Conservation (phyloP, 1,139 yeast species). For the Geotrichum aggregatum region DNA sequence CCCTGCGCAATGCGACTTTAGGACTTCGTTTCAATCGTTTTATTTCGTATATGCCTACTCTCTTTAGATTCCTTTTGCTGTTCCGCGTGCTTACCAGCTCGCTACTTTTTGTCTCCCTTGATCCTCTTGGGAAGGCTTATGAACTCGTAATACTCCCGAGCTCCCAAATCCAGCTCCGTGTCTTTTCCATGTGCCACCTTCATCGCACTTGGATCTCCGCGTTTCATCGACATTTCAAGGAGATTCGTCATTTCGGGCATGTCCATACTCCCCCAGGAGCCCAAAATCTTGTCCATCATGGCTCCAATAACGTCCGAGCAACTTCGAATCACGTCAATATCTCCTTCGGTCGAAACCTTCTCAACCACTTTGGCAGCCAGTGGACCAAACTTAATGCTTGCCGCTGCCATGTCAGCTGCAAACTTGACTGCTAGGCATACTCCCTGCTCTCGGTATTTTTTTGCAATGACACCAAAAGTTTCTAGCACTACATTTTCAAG, state of each 20-base stretch:
- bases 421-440: conserved; percentile 3
- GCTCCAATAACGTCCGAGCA: conserved; percentile 5
- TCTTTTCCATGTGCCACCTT: neutral
- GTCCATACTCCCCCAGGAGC: neutral
- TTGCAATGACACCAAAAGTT: conserved; percentile 13
- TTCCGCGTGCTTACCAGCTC: too few relatives aligned
- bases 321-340: neutral
- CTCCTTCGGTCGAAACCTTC: conserved; percentile 1
- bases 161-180: neutral
- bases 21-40: too few relatives aligned
- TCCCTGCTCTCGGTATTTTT: conserved; percentile 11
- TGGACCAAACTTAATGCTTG: conserved; percentile 9
- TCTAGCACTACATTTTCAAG: conserved; percentile 11
- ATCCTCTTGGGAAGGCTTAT: neutral
- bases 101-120: neutral
- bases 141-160: neutral
- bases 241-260: neutral
- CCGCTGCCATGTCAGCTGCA: neutral
- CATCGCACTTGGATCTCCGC: neutral
- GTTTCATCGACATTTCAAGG: neutral
- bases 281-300: neutral
- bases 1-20: too few relatives aligned
- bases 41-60: too few relatives aligned
- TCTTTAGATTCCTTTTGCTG: too few relatives aligned
- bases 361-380: conserved; percentile 4